phyloP scores from a whole-genome alignment of 192 early-diverging fungal species.

The Chytriomyces sp. region DNA sequence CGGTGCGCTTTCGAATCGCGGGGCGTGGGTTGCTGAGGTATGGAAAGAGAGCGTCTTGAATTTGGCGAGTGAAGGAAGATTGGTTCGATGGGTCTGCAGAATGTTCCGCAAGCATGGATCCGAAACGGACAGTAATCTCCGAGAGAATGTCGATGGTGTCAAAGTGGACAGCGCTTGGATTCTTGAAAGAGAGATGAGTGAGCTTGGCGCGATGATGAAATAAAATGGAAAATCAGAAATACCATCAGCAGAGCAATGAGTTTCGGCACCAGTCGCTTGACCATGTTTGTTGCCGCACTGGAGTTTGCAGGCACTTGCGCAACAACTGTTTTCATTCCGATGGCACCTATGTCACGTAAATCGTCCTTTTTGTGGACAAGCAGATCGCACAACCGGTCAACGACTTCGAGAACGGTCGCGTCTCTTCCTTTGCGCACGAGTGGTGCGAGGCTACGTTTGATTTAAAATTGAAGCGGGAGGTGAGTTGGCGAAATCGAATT shows the following conservation, averaged over 20 bases:
- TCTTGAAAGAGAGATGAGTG: constrained; percentile 19
- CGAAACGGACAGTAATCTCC: constrained; percentile 75
- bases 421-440: constrained; percentile 77
- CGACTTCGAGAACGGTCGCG: constrained; percentile 67
- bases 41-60: constrained; percentile 69
- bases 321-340: constrained; percentile 83
- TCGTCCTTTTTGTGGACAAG: constrained; percentile 65
- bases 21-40: constrained; percentile 72
- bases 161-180: constrained; percentile 47
- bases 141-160: constrained; percentile 78
- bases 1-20: constrained; percentile 80
- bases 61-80: constrained; percentile 55
- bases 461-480: neutral
- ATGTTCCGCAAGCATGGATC: constrained; percentile 55
- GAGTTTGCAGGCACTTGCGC: constrained; percentile 67
- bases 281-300: constrained; percentile 56
- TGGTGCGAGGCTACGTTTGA: constrained; percentile 66
- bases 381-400: constrained; percentile 71
- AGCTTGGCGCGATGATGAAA: constrained; percentile 45
- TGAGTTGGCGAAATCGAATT: constrained; percentile 1
- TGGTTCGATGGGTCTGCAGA: constrained; percentile 35
- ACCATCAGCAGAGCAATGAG: constrained; percentile 68
- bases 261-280: constrained; percentile 70
- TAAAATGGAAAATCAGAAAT: constrained; percentile 5
- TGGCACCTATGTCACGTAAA: constrained; percentile 81